phyloP scores from a whole-genome alignment of 2,329 filamentous ascomycete genomes.

The Nigrograna mackinnonii region DNA sequence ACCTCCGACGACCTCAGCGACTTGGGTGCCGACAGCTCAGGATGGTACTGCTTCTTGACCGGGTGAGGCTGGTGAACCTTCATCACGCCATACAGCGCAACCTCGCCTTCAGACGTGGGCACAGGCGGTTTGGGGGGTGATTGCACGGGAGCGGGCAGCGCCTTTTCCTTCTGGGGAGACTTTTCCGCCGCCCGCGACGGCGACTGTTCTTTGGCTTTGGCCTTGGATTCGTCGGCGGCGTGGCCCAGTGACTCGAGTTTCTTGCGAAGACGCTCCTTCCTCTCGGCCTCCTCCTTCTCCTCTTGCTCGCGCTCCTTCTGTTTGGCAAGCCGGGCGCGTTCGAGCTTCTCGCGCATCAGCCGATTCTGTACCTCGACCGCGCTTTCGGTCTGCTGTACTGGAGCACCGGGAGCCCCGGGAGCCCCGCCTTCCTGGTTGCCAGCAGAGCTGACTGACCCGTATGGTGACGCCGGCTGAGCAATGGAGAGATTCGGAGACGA shows the following conservation, averaged over 20 bases:
- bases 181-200: slow-evolving; percentile 36
- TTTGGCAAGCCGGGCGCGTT: slow-evolving; percentile 69
- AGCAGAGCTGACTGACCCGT: slow-evolving; percentile 33
- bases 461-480: slow-evolving; percentile 38
- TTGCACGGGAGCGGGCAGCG: slow-evolving; percentile 35
- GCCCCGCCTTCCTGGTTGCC: slow-evolving; percentile 23
- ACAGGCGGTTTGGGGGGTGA: slow-evolving; percentile 62
- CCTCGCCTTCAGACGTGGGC: slow-evolving; percentile 59
- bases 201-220: slow-evolving; percentile 35
- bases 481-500: slow-evolving; percentile 34
- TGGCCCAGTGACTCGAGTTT: slow-evolving; percentile 74
- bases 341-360: slow-evolving; percentile 72
- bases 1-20: slow-evolving; percentile 5
- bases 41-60: slow-evolving; percentile 39
- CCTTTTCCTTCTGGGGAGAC: slow-evolving; percentile 50
- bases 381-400: slow-evolving; percentile 56
- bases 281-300: slow-evolving; percentile 72
- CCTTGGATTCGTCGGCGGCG: slow-evolving; percentile 38
- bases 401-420: slow-evolving; percentile 27
- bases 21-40: slow-evolving; percentile 19
- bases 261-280: slow-evolving; percentile 69
- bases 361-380: slow-evolving; percentile 67
- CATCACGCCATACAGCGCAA: slow-evolving; percentile 66
- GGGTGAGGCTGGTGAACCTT: slow-evolving; percentile 62
- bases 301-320: slow-evolving; percentile 60